Evolutionary conservation across 495 filamentous ascomycete genomes (phyloP), one percentile per base, ranked within the genome.

Genomic region (Neurospora sp.): DNA sequence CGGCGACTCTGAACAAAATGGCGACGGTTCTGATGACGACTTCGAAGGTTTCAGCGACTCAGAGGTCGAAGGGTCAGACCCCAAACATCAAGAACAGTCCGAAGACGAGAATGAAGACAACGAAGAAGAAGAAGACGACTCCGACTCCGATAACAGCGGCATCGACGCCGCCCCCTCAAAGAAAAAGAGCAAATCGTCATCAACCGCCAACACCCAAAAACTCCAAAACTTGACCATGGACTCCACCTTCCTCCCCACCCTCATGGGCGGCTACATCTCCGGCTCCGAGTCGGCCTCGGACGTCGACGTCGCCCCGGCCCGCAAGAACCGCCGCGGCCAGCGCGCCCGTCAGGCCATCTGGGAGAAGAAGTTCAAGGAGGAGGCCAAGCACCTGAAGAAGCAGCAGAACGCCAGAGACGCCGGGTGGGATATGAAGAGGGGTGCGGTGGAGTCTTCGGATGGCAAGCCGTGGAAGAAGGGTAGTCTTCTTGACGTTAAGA

Each of bases 191-290:
- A 80, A 76, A 69, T 69, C 75, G 18, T 31, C 72, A 68, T 74
- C 78, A 10, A 73, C 72, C 12, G 71, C 61, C 81, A 81, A 71
- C 77, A 76, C 72, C 9, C 71, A 69, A 71, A 76, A 76, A 53
- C 53, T 14, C 37, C 39, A 73, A 8, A 65, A 79, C 81, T n/a
- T 75, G 79, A 10, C 77, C 82, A 20, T 61, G 53, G 87, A 84
- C 71, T 90, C 90, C 9, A 91, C 89, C 2, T 97, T 98, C 85
- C 87, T 99, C 4, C 96, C 96, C 3, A 91, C 92, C 7, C 86
- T 99, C 3, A 91, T 95, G 87, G 91, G 91, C 20, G 94, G 94
- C 65, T 99, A 99, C 83, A 91, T 91, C 81, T 98, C 95, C 20
- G 96, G 94, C 75, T 94, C 93, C 4, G 94, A 94, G 75, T 85